Conservation (phyloP, 2,329 filamentous ascomycete genomes). For the Bipolaris gigantea region DNA sequence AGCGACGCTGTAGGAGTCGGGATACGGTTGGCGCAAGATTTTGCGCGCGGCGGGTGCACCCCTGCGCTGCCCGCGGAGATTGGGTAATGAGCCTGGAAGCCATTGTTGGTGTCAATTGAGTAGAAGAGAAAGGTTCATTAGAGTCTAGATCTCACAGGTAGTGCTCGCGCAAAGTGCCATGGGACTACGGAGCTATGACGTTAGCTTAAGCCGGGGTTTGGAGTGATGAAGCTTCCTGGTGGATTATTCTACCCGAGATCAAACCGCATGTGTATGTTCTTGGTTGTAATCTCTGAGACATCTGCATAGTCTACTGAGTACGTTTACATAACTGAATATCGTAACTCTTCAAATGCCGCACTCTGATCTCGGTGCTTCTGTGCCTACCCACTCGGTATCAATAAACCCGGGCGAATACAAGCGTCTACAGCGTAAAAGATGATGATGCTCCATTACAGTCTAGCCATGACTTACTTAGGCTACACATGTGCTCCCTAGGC, state of each 20-base stretch:
- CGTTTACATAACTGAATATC: neutral
- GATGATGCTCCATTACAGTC: neutral
- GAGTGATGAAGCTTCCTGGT: constrained; percentile 6
- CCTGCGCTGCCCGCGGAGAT: constrained; percentile 18
- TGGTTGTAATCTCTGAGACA: neutral
- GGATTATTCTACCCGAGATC: neutral
- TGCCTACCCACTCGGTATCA: neutral
- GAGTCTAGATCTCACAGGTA: constrained; percentile 7
- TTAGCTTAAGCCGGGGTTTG: constrained; percentile 28
- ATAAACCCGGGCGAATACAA: neutral
- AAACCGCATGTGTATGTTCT: neutral
- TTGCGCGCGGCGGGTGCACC: constrained; percentile 26
- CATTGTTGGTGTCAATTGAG: constrained; percentile 21
- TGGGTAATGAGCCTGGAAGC: constrained; percentile 28
- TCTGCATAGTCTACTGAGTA: neutral
- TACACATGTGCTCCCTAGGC: too few species aligned
- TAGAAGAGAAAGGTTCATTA: constrained; percentile 3
- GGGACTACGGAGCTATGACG: constrained; percentile 33
- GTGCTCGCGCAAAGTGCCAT: constrained; percentile 9
- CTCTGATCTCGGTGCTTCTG: neutral
- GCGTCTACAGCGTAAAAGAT: neutral
- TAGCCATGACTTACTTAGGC: neutral
- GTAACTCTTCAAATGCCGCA: neutral
- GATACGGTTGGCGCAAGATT: constrained; percentile 6
- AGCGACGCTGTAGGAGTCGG: constrained; percentile 41